phyloP scores from a whole-genome alignment of 192 early-diverging fungal species.

The Linnemannia schmuckeri region DNA sequence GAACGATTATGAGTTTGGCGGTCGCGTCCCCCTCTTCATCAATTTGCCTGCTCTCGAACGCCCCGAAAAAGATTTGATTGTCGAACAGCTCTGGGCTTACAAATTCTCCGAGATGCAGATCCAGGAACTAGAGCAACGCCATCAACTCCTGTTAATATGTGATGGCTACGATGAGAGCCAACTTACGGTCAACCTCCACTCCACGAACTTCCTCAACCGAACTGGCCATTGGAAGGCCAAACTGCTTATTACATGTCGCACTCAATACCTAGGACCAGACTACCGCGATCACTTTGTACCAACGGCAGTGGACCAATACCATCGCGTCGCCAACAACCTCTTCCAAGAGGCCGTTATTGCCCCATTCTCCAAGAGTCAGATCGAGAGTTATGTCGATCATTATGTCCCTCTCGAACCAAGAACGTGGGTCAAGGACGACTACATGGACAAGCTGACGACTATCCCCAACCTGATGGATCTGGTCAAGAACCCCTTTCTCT shows the following conservation, averaged over 20 bases:
- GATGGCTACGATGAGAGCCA: constrained; percentile 24
- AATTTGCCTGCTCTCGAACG: not conserved
- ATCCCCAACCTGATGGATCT: constrained; percentile 10
- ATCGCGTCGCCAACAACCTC: not conserved
- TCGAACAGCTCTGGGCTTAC: not conserved
- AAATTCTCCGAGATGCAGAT: constrained; percentile 7
- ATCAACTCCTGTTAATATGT: not conserved
- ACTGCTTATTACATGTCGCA: constrained; percentile 17
- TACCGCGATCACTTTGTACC: not conserved
- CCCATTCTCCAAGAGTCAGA: constrained; percentile 1
- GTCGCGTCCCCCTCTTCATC: constrained; percentile 7
- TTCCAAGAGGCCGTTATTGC: constrained; percentile 14
- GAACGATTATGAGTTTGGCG: not conserved
- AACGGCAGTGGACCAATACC: not conserved
- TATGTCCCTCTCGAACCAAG: not conserved
- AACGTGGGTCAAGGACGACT: not conserved
- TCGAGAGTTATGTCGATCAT: not conserved
- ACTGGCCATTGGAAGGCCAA: not conserved
- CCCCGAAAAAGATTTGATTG: constrained; percentile 11
- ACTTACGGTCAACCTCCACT: not conserved
- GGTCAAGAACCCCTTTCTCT: constrained; percentile 14
- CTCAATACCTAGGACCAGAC: not conserved
- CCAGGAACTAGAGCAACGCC: not conserved
- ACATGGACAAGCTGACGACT: not conserved
- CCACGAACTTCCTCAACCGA: not conserved